Base-by-base conservation (phyloP, 208 protist genomes). In the Phytomonas francai region DNA sequence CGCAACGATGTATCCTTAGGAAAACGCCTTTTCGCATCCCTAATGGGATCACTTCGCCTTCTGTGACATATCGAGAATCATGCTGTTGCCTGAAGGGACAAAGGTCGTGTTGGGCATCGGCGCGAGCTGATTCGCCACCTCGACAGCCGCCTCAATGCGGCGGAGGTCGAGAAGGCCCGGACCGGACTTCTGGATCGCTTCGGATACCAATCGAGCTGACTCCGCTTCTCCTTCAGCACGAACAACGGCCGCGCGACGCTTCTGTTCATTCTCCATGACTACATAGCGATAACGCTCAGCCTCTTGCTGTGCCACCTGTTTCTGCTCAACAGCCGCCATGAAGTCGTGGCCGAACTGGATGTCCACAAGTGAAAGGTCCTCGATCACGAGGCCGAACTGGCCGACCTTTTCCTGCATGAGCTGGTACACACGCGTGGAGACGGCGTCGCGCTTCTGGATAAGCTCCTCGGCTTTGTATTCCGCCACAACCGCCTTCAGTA, bases 401-500 rank as follows among this genome's bases (percentile, higher is more conserved):
- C 87, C 78, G 4, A 98, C 96, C 71, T 98, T 98, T 68, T 97
- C 82, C 65, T 89, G 85, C 74, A 98, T 97, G 70, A 94, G 82
- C 66, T 96, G 83, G 66, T 87, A 95, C 58, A 98, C 96, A 56
- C 94, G 85, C 2, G 87, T 80, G 6, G 86, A 96, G 33, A 98
- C 95, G 60, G 81, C 78, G 70, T 99, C 97, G 66, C 97, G 95
- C 84, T 98, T 97, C 65, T 98, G 98, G 75, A 99, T 98, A 4
- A 99, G 90, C 87, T 99, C 97, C 59, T 98, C 92, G 1, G 98
- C 98, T 84, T 99, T 99, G 81, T 99, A 99, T 84, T 98, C 97
- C 3, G 98, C 98, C 65, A 97, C 87, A n/a, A 96, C 91, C 59
- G 93, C 90, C 78, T 97, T 97, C 27, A 97, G 73, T 54, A 97